Conservation (phyloP, 2,329 filamentous ascomycete genomes). For the Scopulariopsis brevicaulis region DNA sequence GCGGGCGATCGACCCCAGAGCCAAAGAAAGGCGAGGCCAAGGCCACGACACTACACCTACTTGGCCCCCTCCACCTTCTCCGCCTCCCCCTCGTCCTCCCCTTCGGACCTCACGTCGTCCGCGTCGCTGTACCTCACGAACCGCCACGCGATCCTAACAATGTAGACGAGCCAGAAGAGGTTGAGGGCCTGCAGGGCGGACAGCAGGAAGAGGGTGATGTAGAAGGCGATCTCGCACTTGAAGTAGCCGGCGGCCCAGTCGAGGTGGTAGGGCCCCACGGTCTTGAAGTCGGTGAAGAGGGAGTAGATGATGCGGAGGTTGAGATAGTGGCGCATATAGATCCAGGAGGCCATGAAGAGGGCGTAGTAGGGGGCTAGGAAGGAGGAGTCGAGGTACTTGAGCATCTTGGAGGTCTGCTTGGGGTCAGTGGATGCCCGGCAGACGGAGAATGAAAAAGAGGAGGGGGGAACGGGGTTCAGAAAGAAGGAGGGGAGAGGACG, state of each 20-base stretch:
- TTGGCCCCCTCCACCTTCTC: not conserved
- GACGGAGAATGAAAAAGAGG: no score
- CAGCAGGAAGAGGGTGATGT: slow-evolving; percentile 55
- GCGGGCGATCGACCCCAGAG: not conserved
- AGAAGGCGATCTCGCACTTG: slow-evolving; percentile 61
- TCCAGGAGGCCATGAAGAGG: slow-evolving; percentile 72
- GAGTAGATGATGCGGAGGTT: slow-evolving; percentile 69
- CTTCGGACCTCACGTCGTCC: slow-evolving; percentile 63
- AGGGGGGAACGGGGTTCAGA: not conserved
- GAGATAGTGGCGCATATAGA: slow-evolving; percentile 80
- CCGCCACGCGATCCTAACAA: slow-evolving; percentile 62
- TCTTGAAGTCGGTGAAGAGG: slow-evolving; percentile 64
- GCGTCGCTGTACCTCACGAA: slow-evolving; percentile 50
- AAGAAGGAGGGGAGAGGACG: not conserved
- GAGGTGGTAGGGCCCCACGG: slow-evolving; percentile 62
- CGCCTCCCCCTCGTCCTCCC: slow-evolving; percentile 51
- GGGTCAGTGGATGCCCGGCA: not conserved
- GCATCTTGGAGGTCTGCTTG: slow-evolving; percentile 68
- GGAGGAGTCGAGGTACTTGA: slow-evolving; percentile 78
- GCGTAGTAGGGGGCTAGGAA: slow-evolving; percentile 78
- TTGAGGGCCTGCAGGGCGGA: slow-evolving; percentile 62
- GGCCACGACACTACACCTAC: not conserved
- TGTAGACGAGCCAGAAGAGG: slow-evolving; percentile 72
- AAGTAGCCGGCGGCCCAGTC: slow-evolving; percentile 69
- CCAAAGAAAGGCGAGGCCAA: not conserved